Evolutionary conservation across 306 rosid species (phyloP), one percentile per base, ranked within the genome.

Genomic region (Cucumis hystrix): DNA sequence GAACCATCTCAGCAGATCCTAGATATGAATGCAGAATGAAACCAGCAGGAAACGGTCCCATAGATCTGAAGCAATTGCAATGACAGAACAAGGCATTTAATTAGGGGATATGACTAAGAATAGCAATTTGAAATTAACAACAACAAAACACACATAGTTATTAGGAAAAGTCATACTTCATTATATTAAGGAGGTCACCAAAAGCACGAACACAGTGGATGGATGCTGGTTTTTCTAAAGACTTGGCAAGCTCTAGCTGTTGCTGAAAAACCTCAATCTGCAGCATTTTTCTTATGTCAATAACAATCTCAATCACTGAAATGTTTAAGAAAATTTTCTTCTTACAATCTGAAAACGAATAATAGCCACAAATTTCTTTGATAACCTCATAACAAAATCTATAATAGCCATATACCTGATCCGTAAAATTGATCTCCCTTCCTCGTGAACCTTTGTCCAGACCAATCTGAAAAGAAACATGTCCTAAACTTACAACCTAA

Each of bases 1-100:
- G 89, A 81, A 95, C 98, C 97, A 92, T 89, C 88, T 94, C 95
- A 57, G 96, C 96, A 10, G 97, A 95, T 70, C 98, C 97, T 21
- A 95, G 82, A 85, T 84, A 92, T 45, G 98, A 95, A 82, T 95
- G 97, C 82, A 95, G 93, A 84, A 95, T 83, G 49, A 95, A 80
- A n/a, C 98, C 98, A 40, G 93, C 86, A 56, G 98, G 97, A 77
- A 95, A 95, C 54, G 97, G 96, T 10, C 98, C 97, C 79, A 88
- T 16, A 18, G 92, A 82, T 83, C 97, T 93, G 86, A 74, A 78
- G 67, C 35, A 76, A 9, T 17, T 45, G 58, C 39, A 68, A 87
- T 72, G 41, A 52, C 41, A 57, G 35, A 81, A 41, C 75, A 76
- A 45, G 40, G 43, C 47, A 56, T 23, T 51, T 33, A 33, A 28